Evolutionary conservation across 2,329 filamentous ascomycete species (phyloP), one percentile per base, ranked within the genome.

Genomic region (Fusarium incarnatum): DNA sequence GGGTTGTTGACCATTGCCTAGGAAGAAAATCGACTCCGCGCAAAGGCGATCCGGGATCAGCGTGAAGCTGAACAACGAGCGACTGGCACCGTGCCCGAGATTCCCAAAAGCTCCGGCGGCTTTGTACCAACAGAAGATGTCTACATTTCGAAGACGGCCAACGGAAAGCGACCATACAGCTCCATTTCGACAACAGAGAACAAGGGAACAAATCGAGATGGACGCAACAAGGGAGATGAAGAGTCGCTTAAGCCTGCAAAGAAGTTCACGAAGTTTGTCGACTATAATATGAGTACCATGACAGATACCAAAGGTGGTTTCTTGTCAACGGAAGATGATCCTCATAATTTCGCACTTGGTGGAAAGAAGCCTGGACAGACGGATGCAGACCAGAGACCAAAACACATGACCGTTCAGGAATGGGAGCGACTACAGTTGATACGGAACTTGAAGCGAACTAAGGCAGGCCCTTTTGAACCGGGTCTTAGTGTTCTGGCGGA

Each of bases 221-320:
- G 89, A 8, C 86, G 89, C 50, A 82, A 80, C 71, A 78, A 77
- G 73, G 78, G 77, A 73, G 81, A 86, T 69, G 83, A 84, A 18
- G 83, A 77, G 78, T 64, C 79, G 45, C 90, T 97, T 52, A 90
- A 89, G 58, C 91, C 95, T 1, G 93, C 93, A 48, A 88, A 90
- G 76, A 98, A 97, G 77, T 98, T 98, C 73, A 89, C 92, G 65
- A 95, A 96, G 79, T 98, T 92, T 78, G 94, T 99, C 76, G 96
- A 99, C 77, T 98, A 98, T 82, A 96, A 99, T 80, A 96, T 99
- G 81, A 95, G 92, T 78, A 92, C 95, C 81, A 98, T 99, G 94
- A 97, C 92, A 9, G 96, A 99, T 79, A 98, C 95, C 1, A 98
- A 98, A 78, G 96, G 96, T 67, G 96, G 96, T 1, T 99, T 99